Percentiles rank a stretch among this genome's conserved stretches.
Evolutionary conservation across 768 basidiomycete species (phyloP).

Genomic region (Leccinum variicolor): DNA sequence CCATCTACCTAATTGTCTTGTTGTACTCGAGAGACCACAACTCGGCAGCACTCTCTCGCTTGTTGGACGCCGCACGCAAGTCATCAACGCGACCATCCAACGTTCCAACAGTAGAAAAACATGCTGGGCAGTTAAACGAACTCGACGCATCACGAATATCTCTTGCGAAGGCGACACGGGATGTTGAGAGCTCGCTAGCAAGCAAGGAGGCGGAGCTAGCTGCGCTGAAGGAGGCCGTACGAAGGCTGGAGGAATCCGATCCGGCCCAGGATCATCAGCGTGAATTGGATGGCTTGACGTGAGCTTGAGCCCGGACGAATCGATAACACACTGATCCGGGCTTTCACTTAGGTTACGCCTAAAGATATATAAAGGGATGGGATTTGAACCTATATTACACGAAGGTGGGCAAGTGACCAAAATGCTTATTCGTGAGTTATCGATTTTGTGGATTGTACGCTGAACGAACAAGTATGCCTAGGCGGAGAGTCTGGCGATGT

Average conservation of each 20-base stretch:
- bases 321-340: slow-evolving; percentile 1
- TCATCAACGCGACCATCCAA: slow-evolving; percentile 68
- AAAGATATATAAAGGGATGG: slow-evolving; percentile 65
- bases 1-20: background rate
- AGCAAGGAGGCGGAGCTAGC: slow-evolving; percentile 71
- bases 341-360: slow-evolving; percentile 52
- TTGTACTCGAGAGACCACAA: background rate
- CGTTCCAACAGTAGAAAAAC: slow-evolving; percentile 65
- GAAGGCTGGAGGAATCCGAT: slow-evolving; percentile 62
- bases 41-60: slow-evolving; percentile 54
- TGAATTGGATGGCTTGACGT: slow-evolving; percentile 69
- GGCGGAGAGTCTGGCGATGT: slow-evolving; percentile 45
- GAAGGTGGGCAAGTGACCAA: slow-evolving; percentile 49
- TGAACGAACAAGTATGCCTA: slow-evolving; percentile 24
- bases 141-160: slow-evolving; percentile 62
- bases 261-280: slow-evolving; percentile 69
- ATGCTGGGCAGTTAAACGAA: slow-evolving; percentile 58
- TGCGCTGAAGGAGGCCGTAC: slow-evolving; percentile 60
- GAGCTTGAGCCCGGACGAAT: slow-evolving; percentile 25
- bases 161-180: slow-evolving; percentile 71
- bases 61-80: slow-evolving; percentile 64
- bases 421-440: slow-evolving; percentile 65
- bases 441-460: background rate
- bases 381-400: slow-evolving; percentile 64
- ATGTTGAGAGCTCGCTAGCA: slow-evolving; percentile 60